phyloP scores from a whole-genome alignment of 2,329 filamentous ascomycete genomes.

The Fusarium equiseti region DNA sequence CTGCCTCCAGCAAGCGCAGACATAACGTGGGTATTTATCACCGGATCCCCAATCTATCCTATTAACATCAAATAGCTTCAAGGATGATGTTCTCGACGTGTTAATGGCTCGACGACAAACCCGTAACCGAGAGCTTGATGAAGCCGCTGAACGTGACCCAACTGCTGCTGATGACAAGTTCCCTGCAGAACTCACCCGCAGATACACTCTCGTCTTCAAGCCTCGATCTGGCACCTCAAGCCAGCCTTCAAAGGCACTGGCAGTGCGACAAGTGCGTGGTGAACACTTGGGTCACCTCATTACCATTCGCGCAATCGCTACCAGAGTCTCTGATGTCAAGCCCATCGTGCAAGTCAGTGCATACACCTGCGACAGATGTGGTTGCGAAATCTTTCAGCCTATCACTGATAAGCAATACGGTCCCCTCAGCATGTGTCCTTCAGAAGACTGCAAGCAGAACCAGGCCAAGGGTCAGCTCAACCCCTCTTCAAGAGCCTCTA shows the following conservation, averaged over 20 bases:
- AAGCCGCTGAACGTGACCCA: slow-evolving; percentile 75
- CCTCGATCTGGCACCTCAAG: slow-evolving; percentile 81
- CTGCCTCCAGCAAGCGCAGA: slow-evolving; percentile 84
- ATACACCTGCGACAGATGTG: slow-evolving; percentile 96
- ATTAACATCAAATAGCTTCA: slow-evolving; percentile 73
- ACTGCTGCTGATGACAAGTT: slow-evolving; percentile 81
- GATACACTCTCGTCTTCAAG: slow-evolving; percentile 97
- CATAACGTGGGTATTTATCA: slow-evolving; percentile 69
- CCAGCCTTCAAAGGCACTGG: slow-evolving; percentile 73
- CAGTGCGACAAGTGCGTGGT: slow-evolving; percentile 92
- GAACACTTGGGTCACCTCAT: slow-evolving; percentile 95
- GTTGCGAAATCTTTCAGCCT: slow-evolving; percentile 97
- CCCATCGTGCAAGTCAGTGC: slow-evolving; percentile 97
- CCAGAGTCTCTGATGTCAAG: slow-evolving; percentile 96
- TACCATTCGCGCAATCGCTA: slow-evolving; percentile 93
- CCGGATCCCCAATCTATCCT: neutral
- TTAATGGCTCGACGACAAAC: slow-evolving; percentile 92
- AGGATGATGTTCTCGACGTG: slow-evolving; percentile 96
- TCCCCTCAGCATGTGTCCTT: slow-evolving; percentile 87
- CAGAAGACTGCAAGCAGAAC: slow-evolving; percentile 88
- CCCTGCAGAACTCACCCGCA: slow-evolving; percentile 88
- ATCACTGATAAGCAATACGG: slow-evolving; percentile 91
- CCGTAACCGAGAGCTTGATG: slow-evolving; percentile 81
- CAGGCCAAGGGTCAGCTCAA: slow-evolving; percentile 94
- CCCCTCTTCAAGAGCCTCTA: slow-evolving; percentile 93